Conservation (phyloP, 2,329 filamentous ascomycete species). For the Ophiostoma ulmi region DNA sequence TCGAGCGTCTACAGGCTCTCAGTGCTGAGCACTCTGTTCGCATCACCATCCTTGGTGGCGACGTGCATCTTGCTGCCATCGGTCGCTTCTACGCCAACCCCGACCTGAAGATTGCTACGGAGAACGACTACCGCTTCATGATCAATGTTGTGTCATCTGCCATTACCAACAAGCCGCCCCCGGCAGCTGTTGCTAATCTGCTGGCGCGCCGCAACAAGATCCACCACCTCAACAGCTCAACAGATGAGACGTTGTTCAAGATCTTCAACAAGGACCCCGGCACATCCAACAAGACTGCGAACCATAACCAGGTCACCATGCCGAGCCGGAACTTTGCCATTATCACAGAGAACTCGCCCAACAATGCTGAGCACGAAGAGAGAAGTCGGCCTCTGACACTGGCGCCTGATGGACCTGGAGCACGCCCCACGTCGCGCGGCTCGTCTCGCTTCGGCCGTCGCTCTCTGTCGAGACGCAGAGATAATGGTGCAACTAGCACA, state of each 20-base stretch:
- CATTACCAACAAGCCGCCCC: conserved; percentile 92
- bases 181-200: conserved; percentile 80
- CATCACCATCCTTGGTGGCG: conserved; percentile 86
- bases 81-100: conserved; percentile 94
- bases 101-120: conserved; percentile 66
- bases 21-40: conserved; percentile 82
- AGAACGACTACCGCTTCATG: conserved; percentile 90
- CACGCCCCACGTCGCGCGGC: conserved; percentile 16
- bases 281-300: conserved; percentile 63
- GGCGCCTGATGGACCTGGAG: not conserved
- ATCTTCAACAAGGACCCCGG: conserved; percentile 90
- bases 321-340: conserved; percentile 90
- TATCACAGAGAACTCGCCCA: conserved; percentile 78
- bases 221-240: conserved; percentile 63
- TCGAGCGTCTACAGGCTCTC: conserved; percentile 76
- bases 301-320: conserved; percentile 80
- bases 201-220: conserved; percentile 85
- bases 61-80: conserved; percentile 86
- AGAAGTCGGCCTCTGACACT: conserved; percentile 13
- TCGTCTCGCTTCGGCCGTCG: conserved; percentile 27
- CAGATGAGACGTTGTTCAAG: conserved; percentile 89
- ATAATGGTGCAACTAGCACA: conserved; percentile 22
- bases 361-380: conserved; percentile 34
- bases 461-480: conserved; percentile 20
- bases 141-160: conserved; percentile 89